phyloP scores from a whole-genome alignment of 2,329 filamentous ascomycete species.

The Domatiomyces catenatus region DNA sequence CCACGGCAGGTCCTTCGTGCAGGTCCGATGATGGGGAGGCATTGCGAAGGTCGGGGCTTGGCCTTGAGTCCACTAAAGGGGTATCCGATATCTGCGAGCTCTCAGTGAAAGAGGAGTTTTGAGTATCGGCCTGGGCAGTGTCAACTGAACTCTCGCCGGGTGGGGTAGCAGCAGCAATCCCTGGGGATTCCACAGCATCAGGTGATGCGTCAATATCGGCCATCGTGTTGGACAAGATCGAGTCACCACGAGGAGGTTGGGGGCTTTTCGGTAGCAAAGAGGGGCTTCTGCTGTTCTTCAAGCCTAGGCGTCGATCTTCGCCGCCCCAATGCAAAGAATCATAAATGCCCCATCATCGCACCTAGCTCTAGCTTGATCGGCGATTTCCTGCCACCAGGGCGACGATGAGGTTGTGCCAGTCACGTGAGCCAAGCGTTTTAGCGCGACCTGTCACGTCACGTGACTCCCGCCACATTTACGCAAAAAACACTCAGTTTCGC shows the following conservation, averaged over 20 bases:
- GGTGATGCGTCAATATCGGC: background rate
- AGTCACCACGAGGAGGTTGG: background rate
- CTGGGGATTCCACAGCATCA: background rate
- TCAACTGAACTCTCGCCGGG: background rate
- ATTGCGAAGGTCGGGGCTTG: background rate
- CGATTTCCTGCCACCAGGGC: background rate
- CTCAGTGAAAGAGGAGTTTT: background rate
- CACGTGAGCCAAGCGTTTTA: background rate
- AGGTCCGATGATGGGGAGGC: background rate
- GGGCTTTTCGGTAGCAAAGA: background rate
- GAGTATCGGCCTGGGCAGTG: background rate
- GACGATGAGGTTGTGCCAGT: background rate
- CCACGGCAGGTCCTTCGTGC: background rate
- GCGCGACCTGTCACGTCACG: background rate
- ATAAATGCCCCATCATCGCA: background rate
- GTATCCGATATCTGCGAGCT: background rate
- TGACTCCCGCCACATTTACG: slow-evolving; percentile 3
- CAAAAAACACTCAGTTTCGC: slow-evolving; percentile 11
- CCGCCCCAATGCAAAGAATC: background rate
- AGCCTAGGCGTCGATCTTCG: background rate
- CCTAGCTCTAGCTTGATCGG: background rate
- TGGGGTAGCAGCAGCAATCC: background rate
- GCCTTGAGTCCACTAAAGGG: background rate
- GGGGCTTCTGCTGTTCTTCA: background rate
- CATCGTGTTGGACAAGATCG: background rate